Base-by-base conservation (phyloP, 495 filamentous ascomycete genomes). In the Talaromyces stipitatus region DNA sequence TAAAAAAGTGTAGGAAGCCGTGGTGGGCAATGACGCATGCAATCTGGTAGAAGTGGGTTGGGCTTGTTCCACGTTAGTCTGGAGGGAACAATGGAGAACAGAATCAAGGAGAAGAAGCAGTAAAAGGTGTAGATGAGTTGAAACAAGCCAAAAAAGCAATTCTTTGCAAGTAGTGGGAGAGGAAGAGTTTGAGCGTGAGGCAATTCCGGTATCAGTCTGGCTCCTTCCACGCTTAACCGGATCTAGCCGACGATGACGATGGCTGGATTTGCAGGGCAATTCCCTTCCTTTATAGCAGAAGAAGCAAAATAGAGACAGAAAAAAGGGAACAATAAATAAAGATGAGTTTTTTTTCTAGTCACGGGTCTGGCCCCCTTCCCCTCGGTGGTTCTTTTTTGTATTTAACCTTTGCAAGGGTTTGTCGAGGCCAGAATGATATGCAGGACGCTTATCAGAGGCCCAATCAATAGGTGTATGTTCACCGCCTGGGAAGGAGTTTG, bases 181-280 rank as follows among this genome's bases (percentile, higher is more conserved):
- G n/a, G 48, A 51, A 30, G 48, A 51, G 9, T 26, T 26, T 47
- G 9, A 41, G n/a, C n/a, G 27, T 50, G 47, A 57, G 55, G 55
- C 22, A 50, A 50, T 23, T 57, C 20, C 48, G 27, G 27, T 16
- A 1, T 28, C 48, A 51, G 16, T 28, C 48, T 28, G 48, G 48
- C 48, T 51, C 48, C 9, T 51, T 51, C 48, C 48, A 51, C 48
- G 48, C 48, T 51, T 50, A 58, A 58, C 29, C 28, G 50, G 56
- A 55, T 43, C 12, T 55, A 55, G 36, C 54, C 54, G 54, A 55
- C 54, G 14, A 55, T 43, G 54, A 46, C 54, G 54, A 54, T 41
- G 29, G 26, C n/a, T 14, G n/a, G n/a, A n/a, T n/a, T n/a, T n/a
- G 22, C 46, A 14, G 27, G 18, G 6, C 24, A 23, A 50, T 18